Base-by-base conservation (phyloP, 441 rosid species). In the Gossypium davidsonii region DNA sequence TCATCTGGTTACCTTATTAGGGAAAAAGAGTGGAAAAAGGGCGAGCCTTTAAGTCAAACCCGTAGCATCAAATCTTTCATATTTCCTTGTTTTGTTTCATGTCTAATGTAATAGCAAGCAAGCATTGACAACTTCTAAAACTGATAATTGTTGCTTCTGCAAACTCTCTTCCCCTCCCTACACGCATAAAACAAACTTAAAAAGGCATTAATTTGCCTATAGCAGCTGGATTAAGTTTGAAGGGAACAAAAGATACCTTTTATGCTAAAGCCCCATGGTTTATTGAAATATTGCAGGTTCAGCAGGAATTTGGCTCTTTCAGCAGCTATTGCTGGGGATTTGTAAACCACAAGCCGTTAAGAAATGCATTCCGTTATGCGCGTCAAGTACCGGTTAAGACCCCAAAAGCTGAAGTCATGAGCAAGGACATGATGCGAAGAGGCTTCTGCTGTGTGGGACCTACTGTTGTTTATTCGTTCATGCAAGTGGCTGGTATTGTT, bases 361-460 rank as follows among this genome's bases (percentile, higher is more conserved):
- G 74, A 79, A 88, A 86, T 67, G 91, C 90, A 1, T 88, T 85
- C 52, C 90, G 92, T 1, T 87, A 88, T 69, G 88, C 83, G 0
- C 97, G 97, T 20, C 92, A 87, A 80, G 87, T 89, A 2, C 97
- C 97, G 1, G 89, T 84, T 2, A 94, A 88, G 86, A 89, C 95
- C 2, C 97, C 97, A 0, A 94, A 92, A 81, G 92, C 97, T 12
- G 97, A 92, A 77, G 64, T 83, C 61, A 84, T 94, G 10, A 92
- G 97, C 89, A 94, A 89, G 85, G 92, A 92, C 68, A 79, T 94
- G 84, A 94, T 92, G 97, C 94, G 69, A 81, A 84, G 94, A 85
- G 97, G 98, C 63, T 90, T 94, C 75, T 84, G 94, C 10, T 92
- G 91, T 6, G 97, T 94, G 11, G 98, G 97, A 20, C 97, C 98